Percentiles rank a stretch among this genome's conserved stretches.
phyloP scores from a whole-genome alignment of 2,329 filamentous ascomycete species.

The Apiospora marii region DNA sequence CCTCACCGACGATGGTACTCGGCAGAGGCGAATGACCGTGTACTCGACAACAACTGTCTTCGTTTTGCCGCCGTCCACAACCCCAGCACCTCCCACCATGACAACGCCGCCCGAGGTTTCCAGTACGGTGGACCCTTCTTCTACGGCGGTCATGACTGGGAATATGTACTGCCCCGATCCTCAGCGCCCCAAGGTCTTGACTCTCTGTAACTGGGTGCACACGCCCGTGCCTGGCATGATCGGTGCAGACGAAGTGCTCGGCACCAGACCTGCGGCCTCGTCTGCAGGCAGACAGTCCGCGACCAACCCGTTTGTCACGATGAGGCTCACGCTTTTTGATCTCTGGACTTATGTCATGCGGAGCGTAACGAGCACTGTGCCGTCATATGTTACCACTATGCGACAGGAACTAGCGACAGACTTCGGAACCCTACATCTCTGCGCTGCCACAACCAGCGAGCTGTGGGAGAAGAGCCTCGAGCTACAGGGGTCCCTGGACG shows the following conservation, averaged over 20 bases:
- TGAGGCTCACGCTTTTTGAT: not conserved
- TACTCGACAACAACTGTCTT: not conserved
- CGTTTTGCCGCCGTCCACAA: not conserved
- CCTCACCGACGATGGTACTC: not conserved
- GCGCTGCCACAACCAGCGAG: not conserved
- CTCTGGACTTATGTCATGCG: not conserved
- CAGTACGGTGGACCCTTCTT: not conserved
- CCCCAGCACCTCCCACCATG: not conserved
- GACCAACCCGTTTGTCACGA: slow-evolving; percentile 9
- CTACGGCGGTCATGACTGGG: slow-evolving; percentile 11
- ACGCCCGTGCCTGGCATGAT: slow-evolving; percentile 23
- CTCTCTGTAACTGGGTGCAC: slow-evolving; percentile 22
- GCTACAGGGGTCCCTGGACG: slow-evolving; percentile 15
- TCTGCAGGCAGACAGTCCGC: not conserved
- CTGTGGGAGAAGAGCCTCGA: slow-evolving; percentile 18
- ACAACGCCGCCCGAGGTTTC: not conserved
- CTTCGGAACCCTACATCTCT: not conserved
- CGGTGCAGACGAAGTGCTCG: not conserved
- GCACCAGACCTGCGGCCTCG: not conserved
- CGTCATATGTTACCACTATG: too few relatives aligned
- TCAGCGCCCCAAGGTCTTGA: slow-evolving; percentile 23
- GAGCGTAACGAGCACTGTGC: not conserved
- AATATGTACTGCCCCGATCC: slow-evolving; percentile 26
- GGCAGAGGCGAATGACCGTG: not conserved
- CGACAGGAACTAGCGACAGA: not conserved